Evolutionary conservation across 495 filamentous ascomycete species (phyloP), one percentile per base, ranked within the genome.

Genomic region (Bathelium albidoporum): DNA sequence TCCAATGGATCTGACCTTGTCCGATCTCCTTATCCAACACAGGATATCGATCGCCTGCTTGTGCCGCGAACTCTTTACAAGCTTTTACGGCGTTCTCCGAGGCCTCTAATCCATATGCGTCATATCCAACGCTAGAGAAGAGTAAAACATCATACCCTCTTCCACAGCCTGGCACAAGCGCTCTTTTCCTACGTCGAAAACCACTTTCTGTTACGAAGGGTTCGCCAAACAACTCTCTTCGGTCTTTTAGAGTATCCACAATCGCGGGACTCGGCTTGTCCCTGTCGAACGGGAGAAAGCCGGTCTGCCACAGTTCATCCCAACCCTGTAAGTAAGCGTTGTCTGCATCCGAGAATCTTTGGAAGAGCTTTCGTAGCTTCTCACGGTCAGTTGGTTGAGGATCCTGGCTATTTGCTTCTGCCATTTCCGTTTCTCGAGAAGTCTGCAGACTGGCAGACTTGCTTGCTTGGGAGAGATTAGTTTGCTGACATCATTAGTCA

Each of bases 21-120:
- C 81, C 81, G 32, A 74, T 65, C 1, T 66, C 69, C 44, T 75
- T 70, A 65, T 83, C 73, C 60, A 70, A 73, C 11, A 76, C 72
- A 20, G 73, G 73, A 73, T 86, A 88, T 31, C 41, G 36, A 11
- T 62, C 65, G 0, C 59, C 68, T 3, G 68, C 61, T 16, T 32
- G 41, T 18, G 31, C 66, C 18, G 67, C 72, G 61, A 84, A 77
- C 68, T 79, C 77, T 58, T 77, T 77, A 16, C 84, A 85, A 2
- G 71, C 74, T 34, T 83, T 75, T 7, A 87, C 64, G 7, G 88
- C 88, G 29, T 73, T 74, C 2, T 73, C 63, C 32, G 85, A 87
- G 58, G 81, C 80, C 64, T 93, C 90, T 9, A 95, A 75, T 0
- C 90, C 90, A 65, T 83, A 86, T 0, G 83, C 83, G 72, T 92